Evolutionary conservation across 192 early-diverging fungal genomes (phyloP), one percentile per base, ranked within the genome.

Genomic region (Linnemannia exigua): DNA sequence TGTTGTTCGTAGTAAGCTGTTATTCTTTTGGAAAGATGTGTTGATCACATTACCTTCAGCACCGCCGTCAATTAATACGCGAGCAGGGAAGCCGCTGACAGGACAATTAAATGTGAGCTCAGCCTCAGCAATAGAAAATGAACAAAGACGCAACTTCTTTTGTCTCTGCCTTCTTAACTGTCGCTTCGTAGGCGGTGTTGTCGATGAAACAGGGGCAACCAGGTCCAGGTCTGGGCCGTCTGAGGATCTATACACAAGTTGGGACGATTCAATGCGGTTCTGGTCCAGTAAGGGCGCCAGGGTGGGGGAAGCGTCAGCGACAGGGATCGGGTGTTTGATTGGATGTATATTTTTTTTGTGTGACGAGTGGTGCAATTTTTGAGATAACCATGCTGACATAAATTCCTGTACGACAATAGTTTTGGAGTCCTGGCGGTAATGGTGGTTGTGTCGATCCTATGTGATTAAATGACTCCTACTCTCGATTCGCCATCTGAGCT

Each of bases 21-120:
- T n/a, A n/a, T n/a, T n/a, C n/a, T n/a, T n/a, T n/a, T n/a, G n/a
- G n/a, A n/a, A n/a, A n/a, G n/a, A n/a, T n/a, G 38, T 79, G 50
- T 68, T 78, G 37, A 72, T 54, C 1, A 58, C 68, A 28, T 79
- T 79, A 31, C 77, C 77, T 37, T 79, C 69, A 19, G 77, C 69
- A 28, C 68, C 77, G 14, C 68, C 69, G 28, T 79, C 77, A 46
- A 79, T 79, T 0, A 79, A 9, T 3, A 79, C 58, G 6, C 41
- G 67, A 15, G 77, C 77, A 1, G 77, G 52, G 20, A 19, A 52
- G 25, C 69, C 69, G 17, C 41, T 79, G 50, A 79, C 72, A 54
- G 15, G 6, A 14, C 72, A 44, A 31, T 33, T 31, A 22, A 73
- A 73, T 9, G 44, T 52, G 3, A 73, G 72, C n/a, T 70, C 41